Percentiles rank a stretch among this genome's conserved stretches.
phyloP scores from a whole-genome alignment of 2,329 filamentous ascomycete genomes.

The Colletotrichum musae region DNA sequence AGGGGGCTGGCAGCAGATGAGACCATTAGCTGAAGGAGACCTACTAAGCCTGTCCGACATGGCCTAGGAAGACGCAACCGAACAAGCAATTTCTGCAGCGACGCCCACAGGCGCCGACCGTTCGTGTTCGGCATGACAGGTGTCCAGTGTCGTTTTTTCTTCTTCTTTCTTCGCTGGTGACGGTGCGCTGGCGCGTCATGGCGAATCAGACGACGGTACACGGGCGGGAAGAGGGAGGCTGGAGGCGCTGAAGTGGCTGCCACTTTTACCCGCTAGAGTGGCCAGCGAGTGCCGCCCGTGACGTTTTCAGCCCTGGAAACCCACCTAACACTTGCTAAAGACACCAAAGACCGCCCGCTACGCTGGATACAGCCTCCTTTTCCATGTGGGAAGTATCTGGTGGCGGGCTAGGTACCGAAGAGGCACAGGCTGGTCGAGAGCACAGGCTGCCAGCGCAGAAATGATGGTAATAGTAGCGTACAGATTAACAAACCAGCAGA shows the following conservation, averaged over 20 bases:
- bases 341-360: not conserved
- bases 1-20: too few species aligned
- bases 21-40: too few species aligned
- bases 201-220: slow-evolving; percentile 15
- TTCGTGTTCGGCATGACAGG: slow-evolving; percentile 4
- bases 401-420: not conserved
- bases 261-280: not conserved
- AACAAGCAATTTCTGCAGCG: not conserved
- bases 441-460: slow-evolving; percentile 32
- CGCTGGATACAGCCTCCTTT: not conserved
- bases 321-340: not conserved
- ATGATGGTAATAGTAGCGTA: not conserved
- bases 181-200: not conserved
- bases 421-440: too few species aligned
- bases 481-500: not conserved
- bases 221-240: slow-evolving; percentile 11
- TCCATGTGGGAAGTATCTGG: not conserved
- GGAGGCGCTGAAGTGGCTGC: slow-evolving; percentile 17
- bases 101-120: not conserved
- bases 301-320: slow-evolving; percentile 33
- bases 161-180: not conserved
- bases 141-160: too few species aligned
- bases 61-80: too few species aligned
- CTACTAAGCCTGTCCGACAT: too few species aligned
- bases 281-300: slow-evolving; percentile 12